Base-by-base conservation (phyloP, 768 basidiomycete species). In the Podaxis sp. region DNA sequence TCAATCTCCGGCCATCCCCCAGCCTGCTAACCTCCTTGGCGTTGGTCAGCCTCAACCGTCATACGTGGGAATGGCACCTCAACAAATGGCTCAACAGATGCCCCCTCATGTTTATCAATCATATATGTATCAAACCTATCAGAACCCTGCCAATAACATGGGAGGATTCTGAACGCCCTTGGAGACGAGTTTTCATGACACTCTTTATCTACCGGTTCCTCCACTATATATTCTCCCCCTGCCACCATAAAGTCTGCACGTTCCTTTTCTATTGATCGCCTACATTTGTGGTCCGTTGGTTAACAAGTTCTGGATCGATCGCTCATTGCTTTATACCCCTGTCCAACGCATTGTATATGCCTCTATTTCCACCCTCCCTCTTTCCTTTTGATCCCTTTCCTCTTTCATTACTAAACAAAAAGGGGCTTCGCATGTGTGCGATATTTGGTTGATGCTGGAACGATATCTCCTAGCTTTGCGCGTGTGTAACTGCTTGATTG, bases 111-210 rank as follows among this genome's bases (percentile, higher is more conserved):
- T 89, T 65, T 92, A 92, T 72, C 87, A 90, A 75, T 82, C 87
- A 62, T 93, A 92, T 79, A 87, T 92, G 89, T 91, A 91, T 72
- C 88, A 88, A 76, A 80, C 89, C 72, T 93, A 93, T 75, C 89
- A 90, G 76, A 64, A 63, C 33, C 68, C 85, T 66, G 70, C 75
- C 40, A 88, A 62, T 56, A 62, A 89, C 75, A 89, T 92, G 87
- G 90, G 91, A 70, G 72, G 88, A 56, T 93, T 87, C 83, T 87
- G 87, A 73, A 65, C 48, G 56, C 36, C 53, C 55, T 51, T 63
- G 64, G 73, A 68, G 68, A 81, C 73, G 80, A 80, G 72, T 66
- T 66, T 67, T 80, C 72, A 85, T 68, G 84, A 84, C 76, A 69
- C 77, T 70, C 65, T 72, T 73, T 69, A 67, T 67, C 71, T 67